Evolutionary conservation across 768 basidiomycete genomes (phyloP), one percentile per base, ranked within the genome.

Genomic region (Lanmaoa rubissima): DNA sequence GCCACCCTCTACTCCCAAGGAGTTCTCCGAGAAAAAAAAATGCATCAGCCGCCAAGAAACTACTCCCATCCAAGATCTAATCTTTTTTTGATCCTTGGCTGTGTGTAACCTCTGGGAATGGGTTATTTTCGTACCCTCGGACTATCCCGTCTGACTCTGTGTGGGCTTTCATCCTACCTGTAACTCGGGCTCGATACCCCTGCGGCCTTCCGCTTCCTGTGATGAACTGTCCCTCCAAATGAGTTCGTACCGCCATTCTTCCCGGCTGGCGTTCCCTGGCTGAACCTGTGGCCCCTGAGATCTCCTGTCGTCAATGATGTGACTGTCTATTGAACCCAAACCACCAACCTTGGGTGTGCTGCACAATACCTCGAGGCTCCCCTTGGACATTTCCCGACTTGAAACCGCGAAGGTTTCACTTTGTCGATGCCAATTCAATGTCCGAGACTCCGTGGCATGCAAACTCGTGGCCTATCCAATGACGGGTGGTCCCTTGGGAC

Each of bases 131-230:
- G 61, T 58, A 10, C 31, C 14, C 28, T 61, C 69, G 69, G 69
- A 39, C 13, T 34, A 48, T 62, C 21, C 69, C 68, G 66, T 28
- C 40, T 24, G n/a, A 31, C 48, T 53, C 28, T 28, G 28, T 28
- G 12, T 46, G 28, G 32, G 7, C 28, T 31, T 16, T 48, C 46
- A 12, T 52, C 45, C 56, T 41, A 57, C 55, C 32, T 62, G 50
- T 38, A 55, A 42, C 50, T n/a, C 61, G 48, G 61, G n/a, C 40
- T 42, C 38, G 47, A 44, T 57, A 46, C 47, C 45, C 61, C 57
- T 66, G 59, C 67, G 68, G 68, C n/a, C 67, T 64, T 61, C 69
- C 69, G 66, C 53, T 62, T 62, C 68, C 69, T 65, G 31, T 57
- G 57, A 60, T 57, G 21, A 43, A 36, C 34, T 32, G 2, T 43